These are phyloP conservation scores for Vigna radiata DNA, from an alignment of 306 rosid species.

Conservation along the genomic window DNA sequence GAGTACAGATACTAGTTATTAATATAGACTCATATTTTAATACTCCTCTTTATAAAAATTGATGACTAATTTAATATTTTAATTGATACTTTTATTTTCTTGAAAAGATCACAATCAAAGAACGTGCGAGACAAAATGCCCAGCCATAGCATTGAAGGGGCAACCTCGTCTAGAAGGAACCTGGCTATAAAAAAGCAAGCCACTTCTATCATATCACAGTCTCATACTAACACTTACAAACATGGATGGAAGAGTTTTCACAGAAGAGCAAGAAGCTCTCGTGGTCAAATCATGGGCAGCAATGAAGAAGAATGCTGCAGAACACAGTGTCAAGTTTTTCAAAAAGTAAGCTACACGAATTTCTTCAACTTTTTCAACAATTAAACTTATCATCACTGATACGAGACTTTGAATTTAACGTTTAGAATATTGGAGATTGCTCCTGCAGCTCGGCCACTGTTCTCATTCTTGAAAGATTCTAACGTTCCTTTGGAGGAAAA, in stretches of 20 bases:
- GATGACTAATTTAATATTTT: no score
- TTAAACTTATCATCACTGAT: not conserved
- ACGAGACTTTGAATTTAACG: not conserved
- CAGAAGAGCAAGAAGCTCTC: constrained; percentile 77
- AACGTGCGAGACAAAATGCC: constrained; percentile 22
- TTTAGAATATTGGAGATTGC: constrained; percentile 83
- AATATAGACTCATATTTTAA: no score
- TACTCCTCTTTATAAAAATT: no score
- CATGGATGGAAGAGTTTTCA: constrained; percentile 55
- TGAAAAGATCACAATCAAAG: no score
- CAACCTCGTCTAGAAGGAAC: constrained; percentile 17
- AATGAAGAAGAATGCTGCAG: constrained; percentile 74
- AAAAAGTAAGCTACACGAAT: constrained; percentile 45
- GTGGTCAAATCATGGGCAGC: constrained; percentile 77
- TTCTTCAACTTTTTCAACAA: not conserved
- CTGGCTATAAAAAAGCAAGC: constrained; percentile 22
- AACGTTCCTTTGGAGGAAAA: constrained; percentile 76
- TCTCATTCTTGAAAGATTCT: constrained; percentile 78
- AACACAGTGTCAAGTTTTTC: constrained; percentile 72
- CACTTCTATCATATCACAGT: not conserved
- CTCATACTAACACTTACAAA: not conserved
- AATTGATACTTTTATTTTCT: no score
- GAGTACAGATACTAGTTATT: no score
- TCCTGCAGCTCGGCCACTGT: constrained; percentile 72
- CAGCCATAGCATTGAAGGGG: constrained; percentile 48